Base-by-base conservation (phyloP, 73 alveolate species). In the Uronychia setigera region DNA sequence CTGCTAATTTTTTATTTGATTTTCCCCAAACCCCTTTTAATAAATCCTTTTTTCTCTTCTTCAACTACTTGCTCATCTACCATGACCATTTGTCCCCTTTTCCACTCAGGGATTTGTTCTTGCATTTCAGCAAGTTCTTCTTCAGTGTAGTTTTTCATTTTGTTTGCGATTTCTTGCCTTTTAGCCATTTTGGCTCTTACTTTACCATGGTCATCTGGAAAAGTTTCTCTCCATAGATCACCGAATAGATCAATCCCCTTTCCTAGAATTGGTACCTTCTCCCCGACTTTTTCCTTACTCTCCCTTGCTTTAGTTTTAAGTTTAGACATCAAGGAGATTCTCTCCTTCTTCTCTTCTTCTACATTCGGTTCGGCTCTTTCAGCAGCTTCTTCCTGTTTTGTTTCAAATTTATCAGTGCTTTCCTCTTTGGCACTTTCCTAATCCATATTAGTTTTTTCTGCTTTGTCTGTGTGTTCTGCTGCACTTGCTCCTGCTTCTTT, bases 141-240 rank as follows among this genome's bases (percentile, higher is more conserved):
- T 35, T 58, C 79, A 19, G 76, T 74, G 82, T 79, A 31, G 32
- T 84, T 74, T 78, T 32, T 80, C 77, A 59, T 78, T 82, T 29
- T 27, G 46, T 60, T 31, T 34, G 95, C 95, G 27, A 33, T 25
- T 32, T 77, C 75, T 46, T 58, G 84, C 35, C 95, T 30, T 28
- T 57, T 1, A n/a, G n/a, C 87, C 58, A 89, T 59, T 30, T 81
- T 77, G 26, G 32, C 0, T 60, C 33, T 33, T 5, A 74, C 85
- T 25, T 84, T 77, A 0, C 31, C 35, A 27, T 89, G 78, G 26
- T 83, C 92, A 79, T 79, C 60, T 26, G 95, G 95, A 87, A 89
- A 89, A n/a, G 95, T 89, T 46, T 89, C 95, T 80, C 77, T 29
- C 95, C 95, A 89, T 32, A 88, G 35, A 58, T 84, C 90, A 33